Evolutionary conservation across 352 stramenopile species (phyloP), one percentile per base, ranked within the genome.

Genomic region (Blastocystis sp.): DNA sequence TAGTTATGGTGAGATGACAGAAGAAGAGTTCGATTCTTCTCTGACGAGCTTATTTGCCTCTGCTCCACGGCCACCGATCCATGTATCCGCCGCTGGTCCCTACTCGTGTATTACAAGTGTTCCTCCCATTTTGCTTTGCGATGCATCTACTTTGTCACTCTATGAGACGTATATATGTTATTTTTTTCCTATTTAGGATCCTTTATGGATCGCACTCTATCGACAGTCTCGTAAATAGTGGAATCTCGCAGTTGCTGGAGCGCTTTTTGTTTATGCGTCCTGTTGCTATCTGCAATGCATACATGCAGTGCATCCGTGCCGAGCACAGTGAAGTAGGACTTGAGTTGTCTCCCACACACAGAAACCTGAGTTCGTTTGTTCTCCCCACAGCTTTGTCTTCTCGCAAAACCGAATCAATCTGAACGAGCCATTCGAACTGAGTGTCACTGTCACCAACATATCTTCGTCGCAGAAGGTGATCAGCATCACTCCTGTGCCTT

Each of bases 251-350:
- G n/a, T 53, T 85, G 34, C 50, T 85, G 13, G 73, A 85, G 24
- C 73, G 73, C 18, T 85, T 85, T 47, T 24, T 85, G 16, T 85
- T 69, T 45, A 85, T 85, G 73, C 73, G 73, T 68, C 73, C 73
- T 13, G 53, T 66, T 53, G 16, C 26, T 65, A 85, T 85, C 8
- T 85, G 73, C 73, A 85, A 85, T 34, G 20, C 73, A 3, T 85
- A 68, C 56, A 68, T 85, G 47, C 34, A 30, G n/a, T 85, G 16
- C 30, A 62, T 85, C n/a, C 73, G 73, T 30, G 34, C 30, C 9
- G 26, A 24, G 8, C 63, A 73, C 63, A 59, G 11, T 37, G 66
- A 78, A 78, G 43, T 9, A 85, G 16, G 73, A 47, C 26, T 50
- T 66, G 54, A 0, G 8, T 37, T 5, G 24, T 9, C 2, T 18